These are phyloP conservation scores for Moelleriella libera DNA, from an alignment of 2,329 filamentous ascomycete genomes.

Conservation along the genomic window DNA sequence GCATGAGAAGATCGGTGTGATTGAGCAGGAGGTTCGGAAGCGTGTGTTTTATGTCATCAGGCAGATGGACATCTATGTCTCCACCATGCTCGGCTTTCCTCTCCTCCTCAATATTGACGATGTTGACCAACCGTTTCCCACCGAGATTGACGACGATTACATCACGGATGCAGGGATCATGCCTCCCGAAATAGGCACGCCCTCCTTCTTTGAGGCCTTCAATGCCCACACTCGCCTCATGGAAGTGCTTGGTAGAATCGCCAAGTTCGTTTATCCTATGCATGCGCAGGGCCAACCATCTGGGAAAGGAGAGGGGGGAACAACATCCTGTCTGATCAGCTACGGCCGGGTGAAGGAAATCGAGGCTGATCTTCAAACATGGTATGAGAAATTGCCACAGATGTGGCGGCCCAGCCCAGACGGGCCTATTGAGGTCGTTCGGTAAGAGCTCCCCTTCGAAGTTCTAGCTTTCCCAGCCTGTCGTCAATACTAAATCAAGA, in stretches of 20 bases:
- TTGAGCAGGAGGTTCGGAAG: conserved; percentile 49
- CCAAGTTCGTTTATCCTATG: conserved; percentile 51
- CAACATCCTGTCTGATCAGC: conserved; percentile 46
- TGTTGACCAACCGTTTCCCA: conserved; percentile 50
- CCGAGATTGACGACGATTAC: conserved; percentile 53
- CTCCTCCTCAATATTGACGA: conserved; percentile 49
- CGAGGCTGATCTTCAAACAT: conserved; percentile 47
- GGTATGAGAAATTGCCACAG: conserved; percentile 55
- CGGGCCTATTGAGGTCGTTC: conserved; percentile 57
- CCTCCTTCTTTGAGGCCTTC: conserved; percentile 49
- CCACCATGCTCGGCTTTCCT: conserved; percentile 52
- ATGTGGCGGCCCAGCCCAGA: conserved; percentile 69
- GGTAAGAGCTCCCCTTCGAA: conserved; percentile 37
- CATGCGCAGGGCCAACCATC: conserved; percentile 37
- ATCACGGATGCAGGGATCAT: conserved; percentile 45
- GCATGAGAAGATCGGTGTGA: conserved; percentile 44
- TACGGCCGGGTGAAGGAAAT: conserved; percentile 50
- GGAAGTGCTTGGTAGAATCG: conserved; percentile 48
- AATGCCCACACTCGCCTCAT: conserved; percentile 53
- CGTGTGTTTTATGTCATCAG: conserved; percentile 55
- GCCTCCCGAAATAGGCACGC: conserved; percentile 37
- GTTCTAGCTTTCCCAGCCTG: background rate
- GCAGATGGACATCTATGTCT: conserved; percentile 59
- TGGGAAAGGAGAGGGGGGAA: conserved; percentile 24
- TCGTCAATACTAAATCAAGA: background rate